These are phyloP conservation scores for Coemansia umbellata DNA, from an alignment of 192 early-diverging fungal species.

Conservation along the genomic window DNA sequence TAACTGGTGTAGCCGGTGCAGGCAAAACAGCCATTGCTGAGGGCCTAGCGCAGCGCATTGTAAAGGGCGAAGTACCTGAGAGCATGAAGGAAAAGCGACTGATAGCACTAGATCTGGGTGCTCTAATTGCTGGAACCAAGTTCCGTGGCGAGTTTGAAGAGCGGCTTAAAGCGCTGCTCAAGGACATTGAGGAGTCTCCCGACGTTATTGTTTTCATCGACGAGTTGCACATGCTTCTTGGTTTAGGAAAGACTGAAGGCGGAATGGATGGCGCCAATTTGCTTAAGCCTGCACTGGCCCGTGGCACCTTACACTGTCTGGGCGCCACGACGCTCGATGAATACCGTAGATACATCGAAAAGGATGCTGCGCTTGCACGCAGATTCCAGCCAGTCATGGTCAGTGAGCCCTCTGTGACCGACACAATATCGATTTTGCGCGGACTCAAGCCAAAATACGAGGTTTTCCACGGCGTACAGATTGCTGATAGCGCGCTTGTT, in stretches of 20 bases:
- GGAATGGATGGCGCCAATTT: constrained; percentile 76
- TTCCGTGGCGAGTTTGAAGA: constrained; percentile 80
- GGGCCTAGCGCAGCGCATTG: constrained; percentile 72
- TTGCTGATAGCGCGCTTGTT: constrained; percentile 68
- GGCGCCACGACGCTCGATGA: constrained; percentile 81
- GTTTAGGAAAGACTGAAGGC: constrained; percentile 71
- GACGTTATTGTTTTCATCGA: constrained; percentile 81
- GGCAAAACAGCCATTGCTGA: constrained; percentile 83
- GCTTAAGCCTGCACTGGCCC: constrained; percentile 76
- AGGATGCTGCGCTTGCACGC: constrained; percentile 72
- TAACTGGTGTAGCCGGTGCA: constrained; percentile 76
- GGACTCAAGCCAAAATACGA: constrained; percentile 77
- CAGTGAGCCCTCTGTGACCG: constrained; percentile 63
- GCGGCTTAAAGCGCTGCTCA: constrained; percentile 68
- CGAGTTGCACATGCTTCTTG: constrained; percentile 73
- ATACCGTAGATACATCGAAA: constrained; percentile 68
- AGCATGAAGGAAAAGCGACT: constrained; percentile 71
- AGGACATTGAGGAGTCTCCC: constrained; percentile 65
- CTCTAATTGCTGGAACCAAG: constrained; percentile 51
- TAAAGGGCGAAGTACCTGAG: constrained; percentile 73
- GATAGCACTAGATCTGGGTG: constrained; percentile 70
- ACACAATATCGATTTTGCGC: constrained; percentile 73
- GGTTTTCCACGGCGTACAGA: constrained; percentile 73
- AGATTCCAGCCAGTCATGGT: constrained; percentile 77
- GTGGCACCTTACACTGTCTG: constrained; percentile 67